A percentile compares a stretch with the other conserved stretches of the same genome.
Conservation (phyloP, 345 rosid genomes). For the Moricandia moricandioides region DNA sequence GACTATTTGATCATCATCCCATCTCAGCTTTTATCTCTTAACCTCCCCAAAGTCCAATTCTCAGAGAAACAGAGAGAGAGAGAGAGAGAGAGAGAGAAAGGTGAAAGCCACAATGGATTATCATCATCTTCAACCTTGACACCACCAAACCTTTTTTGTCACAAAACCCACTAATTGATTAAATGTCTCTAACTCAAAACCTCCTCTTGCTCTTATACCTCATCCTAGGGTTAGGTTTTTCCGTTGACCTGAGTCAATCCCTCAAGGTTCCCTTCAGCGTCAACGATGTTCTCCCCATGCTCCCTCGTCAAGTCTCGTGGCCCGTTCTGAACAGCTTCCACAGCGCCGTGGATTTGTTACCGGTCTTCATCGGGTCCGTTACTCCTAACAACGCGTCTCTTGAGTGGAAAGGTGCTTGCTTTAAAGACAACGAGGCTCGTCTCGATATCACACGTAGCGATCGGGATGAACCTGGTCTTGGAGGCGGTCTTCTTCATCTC, state of each 20-base stretch:
- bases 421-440: constrained; percentile 70
- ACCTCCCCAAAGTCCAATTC: constrained; percentile 35
- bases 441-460: constrained; percentile 64
- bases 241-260: constrained; percentile 38
- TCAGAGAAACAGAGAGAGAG: background rate
- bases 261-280: constrained; percentile 70
- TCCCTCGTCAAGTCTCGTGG: constrained; percentile 90
- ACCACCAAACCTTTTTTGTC: background rate
- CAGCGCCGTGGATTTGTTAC: constrained; percentile 85
- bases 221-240: constrained; percentile 42
- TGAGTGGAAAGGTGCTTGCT: constrained; percentile 94
- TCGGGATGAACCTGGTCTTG: constrained; percentile 55
- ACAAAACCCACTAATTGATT: background rate
- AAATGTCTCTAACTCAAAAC: constrained; percentile 38
- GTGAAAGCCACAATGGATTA: constrained; percentile 14
- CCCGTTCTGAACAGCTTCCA: constrained; percentile 81
- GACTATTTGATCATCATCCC: constrained; percentile 17
- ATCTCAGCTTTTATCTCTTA: background rate
- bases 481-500: constrained; percentile 83
- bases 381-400: constrained; percentile 57
- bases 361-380: constrained; percentile 78
- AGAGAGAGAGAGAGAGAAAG: background rate
- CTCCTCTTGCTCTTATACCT: constrained; percentile 33
- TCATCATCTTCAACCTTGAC: constrained; percentile 30
- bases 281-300: constrained; percentile 77